Conservation (phyloP, 2,329 filamentous ascomycete species). For the Kalaharituber pfeilii region DNA sequence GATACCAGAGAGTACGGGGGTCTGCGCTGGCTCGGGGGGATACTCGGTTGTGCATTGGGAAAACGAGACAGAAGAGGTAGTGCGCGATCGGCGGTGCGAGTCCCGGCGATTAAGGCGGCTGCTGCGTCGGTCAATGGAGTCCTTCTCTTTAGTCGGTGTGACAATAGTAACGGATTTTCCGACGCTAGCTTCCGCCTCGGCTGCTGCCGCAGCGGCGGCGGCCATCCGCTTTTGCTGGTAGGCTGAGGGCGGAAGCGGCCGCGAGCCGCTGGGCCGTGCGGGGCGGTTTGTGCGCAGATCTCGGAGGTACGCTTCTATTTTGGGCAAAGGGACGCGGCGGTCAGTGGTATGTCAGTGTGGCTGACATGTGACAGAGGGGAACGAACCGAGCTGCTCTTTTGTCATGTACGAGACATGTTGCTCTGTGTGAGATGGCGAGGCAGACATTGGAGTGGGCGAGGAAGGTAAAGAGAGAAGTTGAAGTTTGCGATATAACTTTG, state of each 20-base stretch:
- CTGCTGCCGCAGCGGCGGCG: conserved; percentile 5
- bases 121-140: conserved; percentile 10
- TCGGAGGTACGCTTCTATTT: conserved; percentile 15
- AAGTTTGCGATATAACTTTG: too few species aligned
- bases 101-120: conserved; percentile 1
- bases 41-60: background rate
- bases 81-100: background rate
- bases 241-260: conserved; percentile 11
- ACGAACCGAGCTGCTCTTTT: conserved; percentile 23
- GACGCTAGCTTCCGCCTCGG: too few species aligned
- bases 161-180: background rate
- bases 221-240: conserved; percentile 4
- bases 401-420: conserved; percentile 21
- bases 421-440: background rate
- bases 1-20: background rate
- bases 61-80: background rate
- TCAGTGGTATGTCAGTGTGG: conserved; percentile 10
- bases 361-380: conserved; percentile 7
- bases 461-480: too few species aligned
- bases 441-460: too few species aligned
- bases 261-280: conserved; percentile 13
- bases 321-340: conserved; percentile 1
- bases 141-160: conserved; percentile 4
- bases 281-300: conserved; percentile 17
- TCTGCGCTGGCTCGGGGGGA: background rate